Evolutionary conservation across 208 protist species (phyloP).

Genomic region (Leishmania tropica): DNA sequence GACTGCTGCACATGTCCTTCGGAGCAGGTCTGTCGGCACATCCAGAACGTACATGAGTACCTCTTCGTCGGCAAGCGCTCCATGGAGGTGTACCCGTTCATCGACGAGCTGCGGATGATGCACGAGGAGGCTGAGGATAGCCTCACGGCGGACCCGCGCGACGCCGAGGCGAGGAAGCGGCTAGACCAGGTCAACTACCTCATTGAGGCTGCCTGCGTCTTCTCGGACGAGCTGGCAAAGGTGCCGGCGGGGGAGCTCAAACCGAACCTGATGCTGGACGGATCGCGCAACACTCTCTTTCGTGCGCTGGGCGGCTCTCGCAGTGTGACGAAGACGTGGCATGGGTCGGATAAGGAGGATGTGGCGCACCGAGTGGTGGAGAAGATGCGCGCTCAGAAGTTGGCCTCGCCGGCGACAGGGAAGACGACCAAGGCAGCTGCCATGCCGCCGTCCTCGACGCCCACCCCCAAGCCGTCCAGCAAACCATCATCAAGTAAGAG

Average conservation of each 20-base stretch:
- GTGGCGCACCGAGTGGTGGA: conserved; percentile 28
- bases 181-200: conserved; percentile 37
- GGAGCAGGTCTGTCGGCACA: conserved; percentile 79
- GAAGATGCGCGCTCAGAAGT: conserved; percentile 15
- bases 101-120: conserved; percentile 70
- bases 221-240: conserved; percentile 66
- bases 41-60: conserved; percentile 89
- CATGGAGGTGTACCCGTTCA: conserved; percentile 76
- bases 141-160: conserved; percentile 35
- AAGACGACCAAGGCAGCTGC: not conserved
- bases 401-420: not conserved
- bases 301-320: conserved; percentile 38
- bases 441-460: not conserved
- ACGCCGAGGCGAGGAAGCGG: conserved; percentile 31
- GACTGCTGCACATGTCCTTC: conserved; percentile 79
- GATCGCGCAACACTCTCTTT: conserved; percentile 44
- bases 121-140: conserved; percentile 54
- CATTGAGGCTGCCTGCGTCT: conserved; percentile 75
- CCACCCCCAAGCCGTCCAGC: not conserved
- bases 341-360: conserved; percentile 30
- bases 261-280: conserved; percentile 75
- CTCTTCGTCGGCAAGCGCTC: conserved; percentile 76
- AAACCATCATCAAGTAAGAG: not conserved
- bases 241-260: conserved; percentile 63
- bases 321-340: conserved; percentile 26